Evolutionary conservation across 2,329 filamentous ascomycete species (phyloP).

Genomic region (Neoscytalidium dimidiatum): DNA sequence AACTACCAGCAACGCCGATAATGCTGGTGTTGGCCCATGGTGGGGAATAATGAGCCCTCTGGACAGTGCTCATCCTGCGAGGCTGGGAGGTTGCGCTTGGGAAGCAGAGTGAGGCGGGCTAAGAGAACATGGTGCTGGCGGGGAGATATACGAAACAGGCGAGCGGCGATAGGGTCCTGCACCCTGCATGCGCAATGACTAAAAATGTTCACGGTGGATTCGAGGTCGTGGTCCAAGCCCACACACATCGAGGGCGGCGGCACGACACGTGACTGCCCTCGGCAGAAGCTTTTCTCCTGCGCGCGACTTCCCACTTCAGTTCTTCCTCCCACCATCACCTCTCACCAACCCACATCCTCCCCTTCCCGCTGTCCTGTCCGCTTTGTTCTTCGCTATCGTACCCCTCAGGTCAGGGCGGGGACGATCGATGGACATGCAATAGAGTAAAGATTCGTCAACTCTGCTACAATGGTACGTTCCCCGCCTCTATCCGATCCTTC

Average conservation of each 20-base stretch:
- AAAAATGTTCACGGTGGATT: conserved; percentile 17
- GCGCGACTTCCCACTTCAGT: conserved; percentile 18
- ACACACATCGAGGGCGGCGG: not conserved
- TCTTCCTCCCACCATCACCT: conserved; percentile 1
- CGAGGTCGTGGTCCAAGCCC: conserved; percentile 1
- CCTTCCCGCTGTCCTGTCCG: not conserved
- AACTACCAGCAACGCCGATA: conserved; percentile 93
- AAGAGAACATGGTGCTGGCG: conserved; percentile 6
- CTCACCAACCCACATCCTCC: not conserved
- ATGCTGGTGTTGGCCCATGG: conserved; percentile 97
- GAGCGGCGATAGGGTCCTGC: conserved; percentile 16
- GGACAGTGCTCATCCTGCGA: conserved; percentile 14
- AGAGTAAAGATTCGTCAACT: conserved; percentile 25
- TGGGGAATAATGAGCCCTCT: conserved; percentile 75
- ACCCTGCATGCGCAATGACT: conserved; percentile 19
- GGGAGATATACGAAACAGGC: conserved; percentile 1
- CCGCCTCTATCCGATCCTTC: conserved; percentile 1
- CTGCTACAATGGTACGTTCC: conserved; percentile 37
- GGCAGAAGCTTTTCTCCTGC: conserved; percentile 20
- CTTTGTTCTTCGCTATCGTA: conserved; percentile 12
- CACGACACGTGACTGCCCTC: conserved; percentile 4
- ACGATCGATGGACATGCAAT: conserved; percentile 39
- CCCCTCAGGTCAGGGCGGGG: conserved; percentile 22
- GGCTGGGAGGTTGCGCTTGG: not conserved
- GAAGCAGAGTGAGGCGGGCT: not conserved